Percentiles rank a stretch among this genome's conserved stretches.
These are phyloP conservation scores for Pelargonium nanum DNA, from an alignment of 345 rosid genomes.

Conservation along the genomic window DNA sequence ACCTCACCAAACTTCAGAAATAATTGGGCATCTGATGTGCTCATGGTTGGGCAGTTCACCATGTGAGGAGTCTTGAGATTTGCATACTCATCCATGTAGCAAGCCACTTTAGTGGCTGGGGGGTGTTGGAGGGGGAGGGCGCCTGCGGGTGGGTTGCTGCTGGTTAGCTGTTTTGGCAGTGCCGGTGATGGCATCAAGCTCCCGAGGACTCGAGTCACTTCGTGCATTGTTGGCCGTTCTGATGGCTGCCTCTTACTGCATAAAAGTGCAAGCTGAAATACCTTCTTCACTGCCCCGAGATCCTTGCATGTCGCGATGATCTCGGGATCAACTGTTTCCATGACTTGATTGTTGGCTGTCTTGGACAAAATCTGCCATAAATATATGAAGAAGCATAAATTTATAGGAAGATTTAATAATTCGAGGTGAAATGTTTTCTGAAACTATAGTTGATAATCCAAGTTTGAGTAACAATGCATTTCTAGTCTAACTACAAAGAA, in stretches of 20 bases:
- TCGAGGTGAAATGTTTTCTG: too few relatives aligned
- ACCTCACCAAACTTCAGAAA: conserved; percentile 90
- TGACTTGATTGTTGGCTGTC: conserved; percentile 68
- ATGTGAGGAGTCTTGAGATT: conserved; percentile 75
- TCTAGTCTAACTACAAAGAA: too few relatives aligned
- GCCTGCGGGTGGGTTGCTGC: conserved; percentile 14
- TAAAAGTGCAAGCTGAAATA: conserved; percentile 75
- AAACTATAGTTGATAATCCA: too few relatives aligned
- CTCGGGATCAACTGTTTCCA: conserved; percentile 80
- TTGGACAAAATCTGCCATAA: conserved; percentile 59
- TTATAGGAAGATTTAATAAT: too few relatives aligned
- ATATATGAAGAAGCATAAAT: background rate
- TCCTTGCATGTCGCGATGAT: conserved; percentile 67
- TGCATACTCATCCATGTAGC: conserved; percentile 78
- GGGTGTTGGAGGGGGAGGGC: too few relatives aligned
- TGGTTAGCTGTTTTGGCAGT: conserved; percentile 35
- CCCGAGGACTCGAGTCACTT: conserved; percentile 64
- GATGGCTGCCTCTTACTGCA: conserved; percentile 74
- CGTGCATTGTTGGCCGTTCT: conserved; percentile 88
- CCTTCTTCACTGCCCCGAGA: conserved; percentile 74
- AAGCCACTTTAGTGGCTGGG: conserved; percentile 33
- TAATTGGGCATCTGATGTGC: conserved; percentile 91
- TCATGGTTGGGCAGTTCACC: conserved; percentile 78
- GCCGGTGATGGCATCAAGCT: conserved; percentile 39
- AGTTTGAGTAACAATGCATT: too few relatives aligned